A percentile compares a stretch with the other conserved stretches of the same genome.
Evolutionary conservation across 768 basidiomycete species (phyloP).

Genomic region (Mycena polygramma): DNA sequence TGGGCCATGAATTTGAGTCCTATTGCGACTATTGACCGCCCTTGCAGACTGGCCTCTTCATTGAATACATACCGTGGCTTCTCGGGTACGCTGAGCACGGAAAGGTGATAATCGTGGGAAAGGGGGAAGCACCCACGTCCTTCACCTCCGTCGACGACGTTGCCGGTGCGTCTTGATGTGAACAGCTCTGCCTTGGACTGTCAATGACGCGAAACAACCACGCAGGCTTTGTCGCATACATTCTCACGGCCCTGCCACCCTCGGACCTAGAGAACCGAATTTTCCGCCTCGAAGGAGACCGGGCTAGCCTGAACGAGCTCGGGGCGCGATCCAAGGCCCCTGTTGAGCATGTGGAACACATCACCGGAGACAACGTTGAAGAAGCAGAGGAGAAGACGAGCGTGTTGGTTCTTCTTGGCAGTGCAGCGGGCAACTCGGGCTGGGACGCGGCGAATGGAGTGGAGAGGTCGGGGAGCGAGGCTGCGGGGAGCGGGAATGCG

Average conservation of each 20-base stretch:
- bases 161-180: slow-evolving; percentile 39
- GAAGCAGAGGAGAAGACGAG: slow-evolving; percentile 4
- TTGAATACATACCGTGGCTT: slow-evolving; percentile 47
- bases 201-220: no score
- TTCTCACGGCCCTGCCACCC: slow-evolving; percentile 48
- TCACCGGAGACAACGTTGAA: slow-evolving; percentile 12
- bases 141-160: slow-evolving; percentile 50
- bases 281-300: slow-evolving; percentile 53
- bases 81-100: slow-evolving; percentile 44
- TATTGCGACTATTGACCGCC: no score
- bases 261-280: slow-evolving; percentile 45
- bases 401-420: slow-evolving; percentile 24
- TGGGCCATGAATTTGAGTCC: slow-evolving; percentile 16
- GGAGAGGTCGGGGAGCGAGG: slow-evolving; percentile 31
- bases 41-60: slow-evolving; percentile 44
- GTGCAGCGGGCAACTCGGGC: slow-evolving; percentile 35
- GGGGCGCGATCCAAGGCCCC: slow-evolving; percentile 42
- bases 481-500: slow-evolving; percentile 39
- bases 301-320: slow-evolving; percentile 42
- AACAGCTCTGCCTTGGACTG: no score
- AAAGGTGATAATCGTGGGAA: slow-evolving; percentile 47
- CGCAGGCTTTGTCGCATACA: slow-evolving; percentile 46
- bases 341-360: slow-evolving; percentile 31
- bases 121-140: slow-evolving; percentile 46
- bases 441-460: slow-evolving; percentile 27